Base-by-base conservation (phyloP, 306 rosid genomes). In the Vigna mungo region DNA sequence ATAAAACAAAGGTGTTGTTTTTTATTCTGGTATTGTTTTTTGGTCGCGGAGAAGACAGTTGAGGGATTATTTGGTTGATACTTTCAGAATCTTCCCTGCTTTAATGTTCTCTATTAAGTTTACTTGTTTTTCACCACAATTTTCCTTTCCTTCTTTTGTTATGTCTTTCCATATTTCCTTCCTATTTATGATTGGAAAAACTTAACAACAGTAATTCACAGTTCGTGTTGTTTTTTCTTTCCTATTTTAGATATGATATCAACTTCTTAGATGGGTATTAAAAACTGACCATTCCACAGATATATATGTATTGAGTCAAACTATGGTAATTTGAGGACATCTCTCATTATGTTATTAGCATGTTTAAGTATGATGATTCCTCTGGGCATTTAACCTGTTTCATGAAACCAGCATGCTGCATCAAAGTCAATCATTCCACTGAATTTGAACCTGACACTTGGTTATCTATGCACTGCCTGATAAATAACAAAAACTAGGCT, bases 21-120 rank as follows among this genome's bases (percentile, higher is more conserved):
- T n/a, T n/a, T n/a, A n/a, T n/a, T n/a, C n/a, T n/a, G 68, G 81
- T 73, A 67, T 68, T 78, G 74, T 75, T 37, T 81, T 73, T 77
- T 81, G 71, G 55, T 68, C 14, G 25, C 79, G 39, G 10, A 72
- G 80, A 20, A 76, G 63, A 80, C 62, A 11, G 8, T 76, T 81
- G 80, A 21, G 7, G 30, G 62, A 53, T 61, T 46, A 16, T 49
- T 73, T 47, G 70, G 43, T 56, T 81, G 72, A 71, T 78, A 13
- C 43, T 62, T 62, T 36, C 16, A 6, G 23, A 61, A 58, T 74
- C 71, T 74, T 62, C 32, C 71, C n/a, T 30, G 51, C 47, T 69
- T 41, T 78, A 71, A 54, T 81, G 62, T 68, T 25, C 51, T 74
- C 18, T 9, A 0, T 16, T 9, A 69, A 54, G 82, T 36, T 55